Percentiles rank a stretch among this genome's conserved stretches.
phyloP scores from a whole-genome alignment of 2,329 filamentous ascomycete species.

The Didymella keratinophila region DNA sequence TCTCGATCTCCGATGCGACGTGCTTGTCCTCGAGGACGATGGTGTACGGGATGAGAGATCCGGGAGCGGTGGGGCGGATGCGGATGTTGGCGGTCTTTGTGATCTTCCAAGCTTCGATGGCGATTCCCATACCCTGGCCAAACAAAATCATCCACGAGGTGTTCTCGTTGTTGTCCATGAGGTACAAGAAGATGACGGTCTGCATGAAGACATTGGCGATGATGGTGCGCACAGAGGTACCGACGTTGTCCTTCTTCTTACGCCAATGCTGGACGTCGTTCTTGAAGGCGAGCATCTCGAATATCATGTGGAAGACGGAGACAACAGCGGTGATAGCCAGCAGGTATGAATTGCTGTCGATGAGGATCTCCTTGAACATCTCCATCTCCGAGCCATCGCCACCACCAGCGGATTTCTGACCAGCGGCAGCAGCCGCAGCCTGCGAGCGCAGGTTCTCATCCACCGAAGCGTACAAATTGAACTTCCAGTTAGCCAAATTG shows the following conservation, averaged over 20 bases:
- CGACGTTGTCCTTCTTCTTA: slow-evolving; percentile 99
- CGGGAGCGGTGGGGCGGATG: slow-evolving; percentile 71
- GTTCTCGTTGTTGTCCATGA: slow-evolving; percentile 96
- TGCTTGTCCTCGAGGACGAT: slow-evolving; percentile 96
- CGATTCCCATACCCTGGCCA: slow-evolving; percentile 84
- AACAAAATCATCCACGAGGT: slow-evolving; percentile 99
- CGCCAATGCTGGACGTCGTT: slow-evolving; percentile 97
- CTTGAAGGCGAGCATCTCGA: slow-evolving; percentile 96
- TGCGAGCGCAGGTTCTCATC: slow-evolving; percentile 88
- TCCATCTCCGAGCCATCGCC: slow-evolving; percentile 95
- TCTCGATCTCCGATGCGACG: slow-evolving; percentile 90
- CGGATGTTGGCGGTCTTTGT: slow-evolving; percentile 94
- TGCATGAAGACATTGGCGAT: slow-evolving; percentile 99
- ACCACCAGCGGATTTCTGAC: slow-evolving; percentile 73
- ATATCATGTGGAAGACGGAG: slow-evolving; percentile 88
- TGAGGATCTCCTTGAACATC: slow-evolving; percentile 93
- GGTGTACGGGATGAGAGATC: slow-evolving; percentile 77
- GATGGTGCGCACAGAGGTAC: slow-evolving; percentile 94
- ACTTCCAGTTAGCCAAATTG: slow-evolving; percentile 88
- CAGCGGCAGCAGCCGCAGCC: slow-evolving; percentile 76
- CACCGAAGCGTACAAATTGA: slow-evolving; percentile 81
- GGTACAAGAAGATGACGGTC: slow-evolving; percentile 90
- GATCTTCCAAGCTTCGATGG: slow-evolving; percentile 89
- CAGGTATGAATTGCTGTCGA: slow-evolving; percentile 93
- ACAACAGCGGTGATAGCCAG: slow-evolving; percentile 85